These are phyloP conservation scores for Colletotrichum sp. DNA, from an alignment of 2,329 filamentous ascomycete genomes.

Conservation along the genomic window DNA sequence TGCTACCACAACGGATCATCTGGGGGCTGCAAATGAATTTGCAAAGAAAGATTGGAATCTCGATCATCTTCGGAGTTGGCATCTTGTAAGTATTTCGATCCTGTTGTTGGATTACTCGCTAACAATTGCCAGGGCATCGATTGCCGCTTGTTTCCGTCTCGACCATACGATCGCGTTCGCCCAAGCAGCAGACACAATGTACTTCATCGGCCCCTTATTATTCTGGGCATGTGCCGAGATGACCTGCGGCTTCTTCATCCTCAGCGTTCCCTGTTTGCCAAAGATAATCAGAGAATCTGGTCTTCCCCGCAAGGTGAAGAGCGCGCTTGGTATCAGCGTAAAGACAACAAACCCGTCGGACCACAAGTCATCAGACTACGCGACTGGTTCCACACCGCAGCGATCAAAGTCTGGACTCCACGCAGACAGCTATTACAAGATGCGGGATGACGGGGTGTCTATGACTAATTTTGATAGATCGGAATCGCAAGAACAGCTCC, in stretches of 20 bases:
- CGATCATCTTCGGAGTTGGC: conserved; percentile 34
- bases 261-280: conserved; percentile 41
- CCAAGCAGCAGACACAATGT: conserved; percentile 36
- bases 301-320: background rate
- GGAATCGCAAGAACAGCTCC: background rate
- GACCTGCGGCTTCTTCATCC: conserved; percentile 49
- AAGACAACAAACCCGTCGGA: background rate
- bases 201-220: conserved; percentile 39
- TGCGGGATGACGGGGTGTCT: background rate
- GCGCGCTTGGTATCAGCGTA: background rate
- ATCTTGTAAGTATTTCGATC: conserved; percentile 25
- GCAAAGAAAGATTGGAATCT: conserved; percentile 34
- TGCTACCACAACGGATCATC: conserved; percentile 34
- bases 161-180: conserved; percentile 34
- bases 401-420: background rate
- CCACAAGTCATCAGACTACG: background rate
- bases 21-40: conserved; percentile 34
- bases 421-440: background rate
- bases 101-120: background rate
- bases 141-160: conserved; percentile 42
- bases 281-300: conserved; percentile 32
- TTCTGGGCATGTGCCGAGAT: conserved; percentile 52
- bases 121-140: background rate
- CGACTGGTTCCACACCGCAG: background rate
- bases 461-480: background rate